Evolutionary conservation across 2,329 filamentous ascomycete species (phyloP).

Genomic region (Colletotrichum filicis): DNA sequence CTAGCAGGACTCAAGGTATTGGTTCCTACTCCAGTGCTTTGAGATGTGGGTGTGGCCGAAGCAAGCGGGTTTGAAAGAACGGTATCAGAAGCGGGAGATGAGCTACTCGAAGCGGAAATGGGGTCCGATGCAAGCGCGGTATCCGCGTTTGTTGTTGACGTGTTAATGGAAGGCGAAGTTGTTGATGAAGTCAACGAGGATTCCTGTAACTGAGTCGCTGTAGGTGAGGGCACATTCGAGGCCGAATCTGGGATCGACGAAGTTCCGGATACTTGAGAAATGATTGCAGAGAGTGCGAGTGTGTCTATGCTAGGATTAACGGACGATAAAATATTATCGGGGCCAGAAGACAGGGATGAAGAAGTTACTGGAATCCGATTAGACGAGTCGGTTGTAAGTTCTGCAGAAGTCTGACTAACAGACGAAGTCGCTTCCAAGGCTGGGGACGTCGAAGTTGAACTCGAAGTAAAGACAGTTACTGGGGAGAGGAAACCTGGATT

Average conservation of each 20-base stretch:
- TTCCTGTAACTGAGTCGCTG: background rate
- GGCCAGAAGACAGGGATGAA: background rate
- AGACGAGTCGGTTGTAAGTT: background rate
- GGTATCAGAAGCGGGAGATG: background rate
- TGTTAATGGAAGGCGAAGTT: too few species aligned
- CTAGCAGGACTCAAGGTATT: background rate
- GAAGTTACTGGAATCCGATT: background rate
- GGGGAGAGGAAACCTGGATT: too few species aligned
- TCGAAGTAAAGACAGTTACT: too few species aligned
- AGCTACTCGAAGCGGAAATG: background rate
- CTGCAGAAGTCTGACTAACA: background rate
- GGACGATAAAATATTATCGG: background rate
- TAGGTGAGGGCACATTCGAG: background rate
- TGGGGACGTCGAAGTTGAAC: too few species aligned
- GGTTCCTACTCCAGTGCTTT: background rate
- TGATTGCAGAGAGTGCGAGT: background rate
- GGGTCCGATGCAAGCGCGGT: background rate
- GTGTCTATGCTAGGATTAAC: background rate
- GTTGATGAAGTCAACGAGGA: background rate
- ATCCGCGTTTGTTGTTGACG: too few species aligned
- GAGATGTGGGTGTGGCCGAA: background rate
- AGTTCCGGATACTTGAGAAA: background rate
- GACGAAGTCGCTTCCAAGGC: background rate
- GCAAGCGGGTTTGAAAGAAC: background rate
- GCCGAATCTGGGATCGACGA: background rate